Conservation (phyloP, 257 asterid species). For the Linaria vulgaris region DNA sequence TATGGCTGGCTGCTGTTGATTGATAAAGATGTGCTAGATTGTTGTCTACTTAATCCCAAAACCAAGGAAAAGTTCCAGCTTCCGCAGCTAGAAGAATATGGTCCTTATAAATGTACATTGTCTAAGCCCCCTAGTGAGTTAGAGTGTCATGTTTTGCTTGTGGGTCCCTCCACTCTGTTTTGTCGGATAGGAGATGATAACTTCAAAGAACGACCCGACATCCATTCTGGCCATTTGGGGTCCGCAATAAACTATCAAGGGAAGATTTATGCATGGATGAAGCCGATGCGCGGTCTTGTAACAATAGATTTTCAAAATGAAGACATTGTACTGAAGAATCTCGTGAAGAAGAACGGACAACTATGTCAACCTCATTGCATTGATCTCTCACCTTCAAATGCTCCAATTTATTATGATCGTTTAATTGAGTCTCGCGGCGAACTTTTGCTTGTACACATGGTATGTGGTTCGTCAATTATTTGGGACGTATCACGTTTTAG, state of each 20-base stretch:
- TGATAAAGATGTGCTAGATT: not conserved
- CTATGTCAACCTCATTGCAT: not conserved
- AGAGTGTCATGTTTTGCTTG: not conserved
- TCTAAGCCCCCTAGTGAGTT: conserved; percentile 9
- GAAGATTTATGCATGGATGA: not conserved
- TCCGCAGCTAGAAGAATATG: not conserved
- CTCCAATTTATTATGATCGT: not conserved
- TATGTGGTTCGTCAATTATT: too few relatives aligned
- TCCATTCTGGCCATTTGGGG: not conserved
- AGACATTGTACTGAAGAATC: too few relatives aligned
- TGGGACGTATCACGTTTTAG: not conserved
- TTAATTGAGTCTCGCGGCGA: conserved; percentile 2
- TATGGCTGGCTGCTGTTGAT: conserved; percentile 7
- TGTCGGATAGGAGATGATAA: conserved; percentile 6
- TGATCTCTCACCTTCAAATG: not conserved
- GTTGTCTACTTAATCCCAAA: not conserved
- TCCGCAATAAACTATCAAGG: not conserved
- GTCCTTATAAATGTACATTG: not conserved
- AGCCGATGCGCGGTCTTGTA: not conserved
- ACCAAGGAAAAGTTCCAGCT: not conserved
- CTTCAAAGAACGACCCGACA: not conserved
- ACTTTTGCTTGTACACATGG: conserved; percentile 3
- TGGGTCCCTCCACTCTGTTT: not conserved
- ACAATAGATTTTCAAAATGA: not conserved
- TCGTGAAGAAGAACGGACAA: not conserved